Evolutionary conservation across 768 basidiomycete genomes (phyloP), one percentile per base, ranked within the genome.

Genomic region (Suillus hirtellus): DNA sequence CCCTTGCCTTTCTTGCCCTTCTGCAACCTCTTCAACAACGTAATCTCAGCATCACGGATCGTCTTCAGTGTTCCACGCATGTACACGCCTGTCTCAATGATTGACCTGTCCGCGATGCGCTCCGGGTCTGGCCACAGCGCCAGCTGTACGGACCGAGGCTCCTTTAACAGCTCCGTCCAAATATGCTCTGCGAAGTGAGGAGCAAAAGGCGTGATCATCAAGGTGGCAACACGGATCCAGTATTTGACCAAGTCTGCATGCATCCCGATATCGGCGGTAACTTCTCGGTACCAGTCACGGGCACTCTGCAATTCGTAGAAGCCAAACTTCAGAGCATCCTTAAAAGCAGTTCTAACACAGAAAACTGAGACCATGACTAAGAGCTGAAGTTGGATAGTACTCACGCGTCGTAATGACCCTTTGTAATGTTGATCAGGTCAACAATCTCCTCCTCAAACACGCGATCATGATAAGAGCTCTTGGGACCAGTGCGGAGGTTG

Each of bases 211-310:
- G 88, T 80, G 72, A 91, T 82, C 66, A 97, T 81, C 59, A 99
- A 81, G 6, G 91, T 84, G n/a, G 93, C 87, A 63, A 81, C 77
- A 56, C 87, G 86, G 73, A 98, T 88, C 91, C 91, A 99, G 80
- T 87, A 85, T 65, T 86, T 79, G 70, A 96, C 87, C 53, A 99
- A 85, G 65, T 95, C 95, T 56, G 73, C 81, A 76, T 99, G 96
- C 95, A 99, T 97, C 35, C 95, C 93, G 56, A 89, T 79, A 65
- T 95, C 93, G 8, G 85, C 79, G 3, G 92, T 95, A 59, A 96
- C 93, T 73, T 95, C 92, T 63, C 95, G 93, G 75, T 99, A 99
- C 90, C 95, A 95, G 73, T 99, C 96, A 53, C 97, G 91, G 2
- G 88, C 82, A 58, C 86, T 89, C 75, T 98, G 94, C 67, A 96